Percentiles rank a stretch among this genome's conserved stretches.
Evolutionary conservation across 768 basidiomycete genomes (phyloP).

Genomic region (Calvatia gigantea): DNA sequence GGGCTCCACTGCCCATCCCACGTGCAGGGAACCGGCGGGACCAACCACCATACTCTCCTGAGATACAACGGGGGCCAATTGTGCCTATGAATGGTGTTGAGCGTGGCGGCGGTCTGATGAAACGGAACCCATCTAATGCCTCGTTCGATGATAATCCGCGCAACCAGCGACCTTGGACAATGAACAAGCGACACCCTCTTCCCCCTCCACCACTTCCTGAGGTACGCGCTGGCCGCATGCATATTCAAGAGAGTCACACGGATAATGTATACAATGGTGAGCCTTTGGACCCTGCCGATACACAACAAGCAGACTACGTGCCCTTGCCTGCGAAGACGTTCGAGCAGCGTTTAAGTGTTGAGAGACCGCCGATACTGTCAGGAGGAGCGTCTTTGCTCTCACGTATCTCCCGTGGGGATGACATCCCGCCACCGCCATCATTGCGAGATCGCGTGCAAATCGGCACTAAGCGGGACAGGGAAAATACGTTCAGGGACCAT

Average conservation of each 20-base stretch:
- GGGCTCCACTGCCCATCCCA: background rate
- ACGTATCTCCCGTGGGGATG: constrained; percentile 9
- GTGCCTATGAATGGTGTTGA: background rate
- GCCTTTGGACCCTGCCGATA: constrained; percentile 7
- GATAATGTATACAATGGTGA: constrained; percentile 10
- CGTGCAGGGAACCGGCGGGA: constrained; percentile 5
- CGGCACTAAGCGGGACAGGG: constrained; percentile 11
- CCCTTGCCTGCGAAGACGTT: constrained; percentile 3
- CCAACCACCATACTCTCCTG: background rate
- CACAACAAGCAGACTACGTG: constrained; percentile 10
- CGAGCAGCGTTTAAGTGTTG: constrained; percentile 7
- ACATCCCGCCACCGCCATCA: constrained; percentile 5
- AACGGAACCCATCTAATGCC: background rate
- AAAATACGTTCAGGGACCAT: constrained; percentile 5
- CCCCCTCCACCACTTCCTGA: background rate
- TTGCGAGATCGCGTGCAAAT: constrained; percentile 15
- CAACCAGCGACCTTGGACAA: background rate
- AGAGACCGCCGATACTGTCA: background rate
- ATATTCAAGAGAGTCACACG: constrained; percentile 2
- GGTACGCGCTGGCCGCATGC: constrained; percentile 1
- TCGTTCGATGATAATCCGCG: background rate
- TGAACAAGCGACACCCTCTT: constrained; percentile 4
- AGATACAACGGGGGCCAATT: background rate
- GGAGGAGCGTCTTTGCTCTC: constrained; percentile 8
- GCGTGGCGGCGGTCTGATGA: background rate